A percentile compares a stretch with the other conserved stretches of the same genome.
phyloP scores from a whole-genome alignment of 2,329 filamentous ascomycete species.

The Blumeria hordei region DNA sequence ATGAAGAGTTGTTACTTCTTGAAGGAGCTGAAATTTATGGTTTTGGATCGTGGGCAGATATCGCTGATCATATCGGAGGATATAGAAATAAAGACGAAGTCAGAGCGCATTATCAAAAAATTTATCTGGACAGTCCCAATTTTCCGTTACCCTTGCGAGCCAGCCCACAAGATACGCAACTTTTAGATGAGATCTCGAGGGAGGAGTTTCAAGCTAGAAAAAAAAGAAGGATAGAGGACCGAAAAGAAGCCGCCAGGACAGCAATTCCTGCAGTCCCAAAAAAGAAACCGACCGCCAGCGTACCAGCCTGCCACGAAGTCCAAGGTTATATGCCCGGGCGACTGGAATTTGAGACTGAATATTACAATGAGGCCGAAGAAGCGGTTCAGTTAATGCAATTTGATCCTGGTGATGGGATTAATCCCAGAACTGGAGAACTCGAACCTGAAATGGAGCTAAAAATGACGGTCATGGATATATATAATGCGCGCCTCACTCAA shows the following conservation, averaged over 20 bases:
- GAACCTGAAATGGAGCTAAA: slow-evolving; percentile 96
- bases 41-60: slow-evolving; percentile 89
- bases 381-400: slow-evolving; percentile 97
- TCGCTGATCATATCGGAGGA: slow-evolving; percentile 92
- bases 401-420: slow-evolving; percentile 81
- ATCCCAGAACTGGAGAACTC: slow-evolving; percentile 57
- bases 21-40: slow-evolving; percentile 95
- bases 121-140: slow-evolving; percentile 57
- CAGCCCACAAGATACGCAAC: slow-evolving; percentile 53
- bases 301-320: slow-evolving; percentile 90
- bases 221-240: slow-evolving; percentile 78
- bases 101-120: slow-evolving; percentile 73
- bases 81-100: slow-evolving; percentile 91
- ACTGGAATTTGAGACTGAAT: slow-evolving; percentile 90
- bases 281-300: slow-evolving; percentile 85
- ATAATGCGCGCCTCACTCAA: slow-evolving; percentile 76
- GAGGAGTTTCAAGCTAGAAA: slow-evolving; percentile 86
- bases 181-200: slow-evolving; percentile 60
- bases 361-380: slow-evolving; percentile 93
- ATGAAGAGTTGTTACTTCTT: slow-evolving; percentile 79
- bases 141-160: slow-evolving; percentile 79
- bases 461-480: slow-evolving; percentile 94
- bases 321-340: slow-evolving; percentile 97
- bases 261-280: slow-evolving; percentile 68
- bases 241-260: slow-evolving; percentile 67